Evolutionary conservation across 225 moss, liverwort and hornwort genomes (phyloP), one percentile per base, ranked within the genome.

Genomic region (Polytrichum formosum): DNA sequence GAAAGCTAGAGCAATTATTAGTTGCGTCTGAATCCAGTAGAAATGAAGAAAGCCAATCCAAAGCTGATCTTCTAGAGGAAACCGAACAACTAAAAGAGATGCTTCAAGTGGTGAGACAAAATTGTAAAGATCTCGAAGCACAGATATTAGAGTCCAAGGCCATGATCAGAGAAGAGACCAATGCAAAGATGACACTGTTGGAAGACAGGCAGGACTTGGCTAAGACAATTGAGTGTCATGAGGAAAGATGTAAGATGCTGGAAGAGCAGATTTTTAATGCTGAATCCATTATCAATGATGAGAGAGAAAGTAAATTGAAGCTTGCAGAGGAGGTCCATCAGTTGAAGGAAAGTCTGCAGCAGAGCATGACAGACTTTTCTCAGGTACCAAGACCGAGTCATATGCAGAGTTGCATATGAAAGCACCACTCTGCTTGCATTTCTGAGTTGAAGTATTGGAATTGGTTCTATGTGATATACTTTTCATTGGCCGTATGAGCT

Each of bases 211-310:
- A 68, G 55, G 65, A 65, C 53, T 71, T 83, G 19, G 31, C 27
- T 5, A 76, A 71, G 46, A 75, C 61, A 53, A 75, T 70, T 6
- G 70, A 69, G 54, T 63, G 67, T 69, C 68, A 76, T 63, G 64
- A 68, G 27, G 68, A 77, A 29, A 76, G 70, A 74, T 84, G 83
- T 55, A 22, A 33, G 33, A 31, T 29, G 10, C 71, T 81, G 56
- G 79, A 87, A 79, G 79, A 30, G 53, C 72, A 82, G 61, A 79
- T 79, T 75, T 78, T 74, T 61, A 66, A 78, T 18, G 69, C 75
- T 64, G 77, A 81, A 56, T 23, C 74, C 33, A 73, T 37, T 61
- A 72, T 77, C 29, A 54, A 54, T 70, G 74, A 68, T 68, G 67
- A 72, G 29, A 65, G 37, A 18, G 75, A 87, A n/a, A 81, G 46